Base-by-base conservation (phyloP, 495 filamentous ascomycete species). In the Hypoxylon fuscum region DNA sequence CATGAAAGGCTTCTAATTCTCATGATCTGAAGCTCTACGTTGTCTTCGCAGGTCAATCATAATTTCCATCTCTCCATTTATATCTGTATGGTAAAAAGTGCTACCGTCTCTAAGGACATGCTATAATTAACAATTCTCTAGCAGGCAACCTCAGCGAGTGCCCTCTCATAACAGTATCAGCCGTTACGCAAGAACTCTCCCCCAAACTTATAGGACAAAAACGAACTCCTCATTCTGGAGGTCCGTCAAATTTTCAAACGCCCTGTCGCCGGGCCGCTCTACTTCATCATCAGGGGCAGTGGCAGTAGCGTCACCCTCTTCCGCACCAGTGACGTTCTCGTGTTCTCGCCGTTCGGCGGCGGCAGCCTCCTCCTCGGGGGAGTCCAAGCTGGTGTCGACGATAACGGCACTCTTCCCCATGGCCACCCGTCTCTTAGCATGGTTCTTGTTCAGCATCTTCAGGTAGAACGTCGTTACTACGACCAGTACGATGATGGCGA, bases 201-300 rank as follows among this genome's bases (percentile, higher is more conserved):
- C 8, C 37, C 5, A 27, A 14, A 22, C 25, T 64, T 71, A 80
- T 31, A 76, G 77, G 22, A 83, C 79, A 64, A 78, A 80, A 2
- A 83, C 74, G 67, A 81, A 81, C 9, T 81, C 79, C 62, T 81
- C 80, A 22, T 82, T 81, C 46, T 72, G 54, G 59, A 68, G 63
- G 46, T 81, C 78, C 17, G 80, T 81, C 43, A 79, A 23, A 45
- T 81, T 77, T 15, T 76, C 76, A 64, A 81, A 80, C 7, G 76
- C 74, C 47, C 76, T 76, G 14, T 79, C 77, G 14, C 75, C 66
- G 4, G 58, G 51, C 18, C 38, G 45, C 22, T 55, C 50, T 3
- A 50, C 42, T 9, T 46, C 55, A 1, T 55, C 42, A 5, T 15
- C 22, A 11, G 50, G 20, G 2, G n/a, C n/a, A n/a, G 0, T 14